These are phyloP conservation scores for Postia placenta DNA, from an alignment of 768 basidiomycete species.

Conservation along the genomic window DNA sequence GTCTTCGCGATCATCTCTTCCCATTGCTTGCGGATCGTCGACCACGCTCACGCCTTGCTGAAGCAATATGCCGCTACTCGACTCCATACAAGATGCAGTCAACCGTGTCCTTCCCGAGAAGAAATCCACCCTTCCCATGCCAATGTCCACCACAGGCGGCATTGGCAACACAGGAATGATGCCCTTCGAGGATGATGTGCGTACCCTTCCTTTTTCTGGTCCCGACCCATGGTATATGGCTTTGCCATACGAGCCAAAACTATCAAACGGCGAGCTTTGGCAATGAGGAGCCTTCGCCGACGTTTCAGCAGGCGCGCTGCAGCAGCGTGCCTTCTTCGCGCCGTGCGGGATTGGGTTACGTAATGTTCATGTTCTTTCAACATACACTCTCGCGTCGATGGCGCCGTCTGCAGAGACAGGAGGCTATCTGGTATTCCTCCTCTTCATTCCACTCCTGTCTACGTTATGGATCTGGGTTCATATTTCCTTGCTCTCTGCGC, in stretches of 20 bases:
- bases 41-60: neutral
- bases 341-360: constrained; percentile 28
- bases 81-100: constrained; percentile 48
- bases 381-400: constrained; percentile 20
- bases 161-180: constrained; percentile 48
- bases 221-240: too few species aligned
- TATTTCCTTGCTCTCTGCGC: constrained; percentile 3
- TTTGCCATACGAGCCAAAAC: constrained; percentile 14
- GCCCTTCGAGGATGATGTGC: constrained; percentile 67
- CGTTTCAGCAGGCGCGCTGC: neutral
- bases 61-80: constrained; percentile 47
- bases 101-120: constrained; percentile 41
- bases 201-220: constrained; percentile 22
- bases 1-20: neutral
- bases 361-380: constrained; percentile 39
- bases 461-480: constrained; percentile 65
- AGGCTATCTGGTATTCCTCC: constrained; percentile 52
- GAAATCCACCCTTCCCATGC: constrained; percentile 24
- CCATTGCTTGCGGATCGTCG: neutral
- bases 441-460: constrained; percentile 61
- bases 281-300: neutral
- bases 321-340: constrained; percentile 5
- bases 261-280: constrained; percentile 4
- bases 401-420: constrained; percentile 25
- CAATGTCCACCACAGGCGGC: constrained; percentile 48